These are phyloP conservation scores for Globisporangium nodosum DNA, from an alignment of 352 stramenopile species.

Conservation along the genomic window DNA sequence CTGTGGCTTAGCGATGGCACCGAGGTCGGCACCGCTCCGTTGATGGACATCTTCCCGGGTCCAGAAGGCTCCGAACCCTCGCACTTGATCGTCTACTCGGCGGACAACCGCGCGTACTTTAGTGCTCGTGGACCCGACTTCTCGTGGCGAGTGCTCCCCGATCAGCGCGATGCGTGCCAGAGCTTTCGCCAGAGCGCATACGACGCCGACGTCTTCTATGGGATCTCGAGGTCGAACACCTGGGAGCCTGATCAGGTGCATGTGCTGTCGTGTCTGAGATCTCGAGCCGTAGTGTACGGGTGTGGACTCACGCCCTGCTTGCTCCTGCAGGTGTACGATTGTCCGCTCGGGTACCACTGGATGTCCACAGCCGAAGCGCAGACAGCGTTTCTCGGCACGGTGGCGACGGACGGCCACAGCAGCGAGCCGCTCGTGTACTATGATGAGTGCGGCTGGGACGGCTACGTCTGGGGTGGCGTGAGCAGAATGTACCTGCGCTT, in stretches of 20 bases:
- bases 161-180: constrained; percentile 56
- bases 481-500: constrained; percentile 78
- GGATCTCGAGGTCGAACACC: constrained; percentile 48
- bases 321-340: constrained; percentile 65
- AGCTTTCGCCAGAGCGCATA: constrained; percentile 67
- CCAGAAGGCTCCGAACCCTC: constrained; percentile 19
- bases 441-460: constrained; percentile 81
- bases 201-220: constrained; percentile 49
- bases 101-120: constrained; percentile 76
- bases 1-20: constrained; percentile 82
- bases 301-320: not conserved
- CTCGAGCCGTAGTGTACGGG: not conserved
- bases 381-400: constrained; percentile 30
- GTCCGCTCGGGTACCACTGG: constrained; percentile 75
- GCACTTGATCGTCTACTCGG: constrained; percentile 44
- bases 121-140: constrained; percentile 57
- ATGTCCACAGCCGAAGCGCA: constrained; percentile 73
- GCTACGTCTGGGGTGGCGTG: constrained; percentile 61
- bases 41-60: constrained; percentile 64
- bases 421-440: constrained; percentile 67
- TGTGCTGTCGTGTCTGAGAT: too few species aligned
- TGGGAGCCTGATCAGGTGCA: constrained; percentile 59
- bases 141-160: constrained; percentile 41
- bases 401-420: constrained; percentile 17
- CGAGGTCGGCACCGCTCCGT: constrained; percentile 39